phyloP scores from a whole-genome alignment of 768 basidiomycete species.

The Filobasidium floriforme region DNA sequence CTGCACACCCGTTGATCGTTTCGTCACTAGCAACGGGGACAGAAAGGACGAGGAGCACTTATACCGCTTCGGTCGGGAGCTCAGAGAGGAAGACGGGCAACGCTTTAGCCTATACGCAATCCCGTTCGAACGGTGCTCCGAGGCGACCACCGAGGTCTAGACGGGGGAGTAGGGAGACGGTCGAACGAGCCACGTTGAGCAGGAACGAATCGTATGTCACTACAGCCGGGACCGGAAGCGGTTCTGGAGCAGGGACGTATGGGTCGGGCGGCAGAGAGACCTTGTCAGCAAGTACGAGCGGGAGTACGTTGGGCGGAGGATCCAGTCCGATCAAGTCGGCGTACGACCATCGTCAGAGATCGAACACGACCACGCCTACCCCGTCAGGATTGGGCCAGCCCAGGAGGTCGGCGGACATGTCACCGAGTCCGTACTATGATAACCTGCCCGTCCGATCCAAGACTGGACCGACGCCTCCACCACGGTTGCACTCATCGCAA shows the following conservation, averaged over 20 bases:
- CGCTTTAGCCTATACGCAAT: neutral
- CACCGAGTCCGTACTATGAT: neutral
- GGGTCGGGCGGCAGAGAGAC: neutral
- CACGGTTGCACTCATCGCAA: neutral
- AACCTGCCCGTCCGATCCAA: neutral
- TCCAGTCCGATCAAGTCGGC: neutral
- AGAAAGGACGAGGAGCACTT: neutral
- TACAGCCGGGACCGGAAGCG: too few species aligned
- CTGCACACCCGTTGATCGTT: neutral
- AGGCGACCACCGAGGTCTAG: neutral
- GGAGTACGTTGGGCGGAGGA: neutral
- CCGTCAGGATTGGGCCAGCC: neutral
- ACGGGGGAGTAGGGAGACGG: neutral
- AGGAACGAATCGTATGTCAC: too few species aligned
- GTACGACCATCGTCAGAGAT: neutral
- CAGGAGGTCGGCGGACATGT: neutral
- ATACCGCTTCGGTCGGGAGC: neutral
- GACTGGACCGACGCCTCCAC: neutral
- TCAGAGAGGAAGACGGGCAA: slow-evolving; percentile 3
- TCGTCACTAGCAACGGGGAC: neutral
- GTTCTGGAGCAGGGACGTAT: neutral
- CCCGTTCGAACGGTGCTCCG: neutral
- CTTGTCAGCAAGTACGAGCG: neutral
- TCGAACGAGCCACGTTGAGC: neutral
- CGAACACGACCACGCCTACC: neutral